Evolutionary conservation across 352 stramenopile genomes (phyloP).

Genomic region (Pythium diclinum): DNA sequence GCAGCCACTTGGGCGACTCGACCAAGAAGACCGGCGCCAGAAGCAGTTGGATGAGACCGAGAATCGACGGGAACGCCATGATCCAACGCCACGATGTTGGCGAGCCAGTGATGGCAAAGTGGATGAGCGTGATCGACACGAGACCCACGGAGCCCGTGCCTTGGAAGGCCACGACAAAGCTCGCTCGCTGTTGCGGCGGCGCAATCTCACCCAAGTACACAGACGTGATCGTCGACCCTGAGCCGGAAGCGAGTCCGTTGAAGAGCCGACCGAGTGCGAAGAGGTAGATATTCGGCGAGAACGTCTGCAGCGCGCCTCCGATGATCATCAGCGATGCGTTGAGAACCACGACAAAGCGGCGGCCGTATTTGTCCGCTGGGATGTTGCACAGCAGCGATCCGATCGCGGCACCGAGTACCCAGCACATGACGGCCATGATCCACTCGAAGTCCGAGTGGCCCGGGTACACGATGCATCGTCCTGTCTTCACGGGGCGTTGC

Average conservation of each 20-base stretch:
- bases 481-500: slow-evolving; percentile 23
- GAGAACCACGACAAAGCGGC: slow-evolving; percentile 30
- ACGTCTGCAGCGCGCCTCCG: slow-evolving; percentile 32
- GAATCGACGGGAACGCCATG: slow-evolving; percentile 34
- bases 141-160: slow-evolving; percentile 31
- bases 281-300: slow-evolving; percentile 36
- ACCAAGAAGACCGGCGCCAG: slow-evolving; percentile 27
- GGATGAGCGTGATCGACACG: slow-evolving; percentile 31
- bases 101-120: slow-evolving; percentile 36
- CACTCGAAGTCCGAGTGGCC: slow-evolving; percentile 37
- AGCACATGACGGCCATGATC: slow-evolving; percentile 36
- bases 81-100: slow-evolving; percentile 38
- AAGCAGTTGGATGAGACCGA: slow-evolving; percentile 34
- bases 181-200: slow-evolving; percentile 29
- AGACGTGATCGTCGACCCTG: slow-evolving; percentile 35
- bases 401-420: slow-evolving; percentile 37
- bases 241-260: slow-evolving; percentile 36
- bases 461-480: slow-evolving; percentile 39
- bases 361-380: slow-evolving; percentile 35
- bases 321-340: slow-evolving; percentile 42
- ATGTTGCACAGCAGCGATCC: slow-evolving; percentile 33
- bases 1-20: slow-evolving; percentile 39
- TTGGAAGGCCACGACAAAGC: slow-evolving; percentile 41
- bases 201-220: slow-evolving; percentile 39
- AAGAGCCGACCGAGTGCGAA: slow-evolving; percentile 41